Base-by-base conservation (phyloP, 2,329 filamentous ascomycete species). In the Curvularia verruculosa region DNA sequence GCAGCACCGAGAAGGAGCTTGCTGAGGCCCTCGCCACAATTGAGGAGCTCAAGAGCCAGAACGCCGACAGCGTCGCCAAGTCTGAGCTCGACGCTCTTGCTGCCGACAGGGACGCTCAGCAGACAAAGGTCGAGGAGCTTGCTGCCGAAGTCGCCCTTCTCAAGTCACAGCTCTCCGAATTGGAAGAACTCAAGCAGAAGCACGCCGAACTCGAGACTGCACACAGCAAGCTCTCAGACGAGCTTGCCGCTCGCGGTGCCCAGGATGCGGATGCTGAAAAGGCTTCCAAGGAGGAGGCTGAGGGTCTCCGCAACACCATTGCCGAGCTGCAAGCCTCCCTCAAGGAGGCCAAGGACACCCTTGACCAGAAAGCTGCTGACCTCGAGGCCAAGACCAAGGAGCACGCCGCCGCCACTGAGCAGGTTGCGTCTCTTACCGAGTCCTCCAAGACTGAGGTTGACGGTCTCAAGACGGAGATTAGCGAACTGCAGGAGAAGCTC, bases 41-140 rank as follows among this genome's bases (percentile, higher is more conserved):
- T n/a, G 65, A 69, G 23, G 58, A 65, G 28, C 58, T 70, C 19
- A 61, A 65, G 50, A 54, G 57, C 8, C 49, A 63, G 18, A 60
- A 56, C 26, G 56, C 61, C 24, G 43, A 43, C 28, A 49, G 61
- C 23, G 61, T 67, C 8, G 61, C 69, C 56, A 68, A 69, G 53
- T 56, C 64, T 26, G 71, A 73, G 19, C 52, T 73, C 5, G 68
- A 71, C 37, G 60, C 66, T 15, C 63, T 72, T 34, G 64, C 64
- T 10, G 54, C 61, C 15, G 68, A 71, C 61, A 63, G 68, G 29
- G 66, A 71, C 26, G 54, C 59, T 44, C 60, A 59, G 10, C 57
- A 63, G 48, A 60, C 61, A 45, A 69, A 67, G 47, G 54, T 67
- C 2, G 64, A 68, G 36, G 59, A 69, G 56, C 66, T 69, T 26